Evolutionary conservation across 345 rosid species (phyloP).

Genomic region (Nasturtium officinale): DNA sequence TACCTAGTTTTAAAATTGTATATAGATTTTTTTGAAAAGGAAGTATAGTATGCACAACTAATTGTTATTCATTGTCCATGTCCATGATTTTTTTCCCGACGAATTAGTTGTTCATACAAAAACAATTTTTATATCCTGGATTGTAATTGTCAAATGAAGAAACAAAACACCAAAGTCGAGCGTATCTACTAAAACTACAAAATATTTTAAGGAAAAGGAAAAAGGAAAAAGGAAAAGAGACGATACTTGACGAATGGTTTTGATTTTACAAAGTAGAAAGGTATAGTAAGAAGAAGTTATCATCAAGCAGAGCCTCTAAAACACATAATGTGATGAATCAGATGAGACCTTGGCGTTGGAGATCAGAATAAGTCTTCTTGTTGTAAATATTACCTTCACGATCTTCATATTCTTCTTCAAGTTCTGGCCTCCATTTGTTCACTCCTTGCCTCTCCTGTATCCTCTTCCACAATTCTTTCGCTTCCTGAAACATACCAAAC

Average conservation of each 20-base stretch:
- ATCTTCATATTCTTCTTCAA: constrained; percentile 99
- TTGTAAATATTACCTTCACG: constrained; percentile 97
- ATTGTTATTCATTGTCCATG: neutral
- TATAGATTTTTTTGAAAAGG: neutral
- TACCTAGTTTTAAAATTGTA: neutral
- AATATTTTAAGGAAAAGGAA: neutral
- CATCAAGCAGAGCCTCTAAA: constrained; percentile 12
- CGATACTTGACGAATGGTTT: constrained; percentile 6
- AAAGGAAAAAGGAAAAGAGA: neutral
- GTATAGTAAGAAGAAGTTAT: neutral
- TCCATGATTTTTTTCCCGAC: neutral
- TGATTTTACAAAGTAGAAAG: constrained; percentile 24
- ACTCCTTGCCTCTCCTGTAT: constrained; percentile 85
- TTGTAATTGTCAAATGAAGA: neutral
- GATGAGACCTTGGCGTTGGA: constrained; percentile 96
- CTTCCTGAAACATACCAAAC: constrained; percentile 62
- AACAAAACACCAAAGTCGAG: neutral
- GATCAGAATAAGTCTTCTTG: constrained; percentile 94
- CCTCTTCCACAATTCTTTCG: constrained; percentile 88
- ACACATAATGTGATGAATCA: constrained; percentile 35
- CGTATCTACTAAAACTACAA: neutral
- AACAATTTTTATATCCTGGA: neutral
- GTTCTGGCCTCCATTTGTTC: constrained; percentile 98
- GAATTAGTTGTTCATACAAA: neutral
- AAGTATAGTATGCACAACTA: neutral